Evolutionary conservation across 345 rosid species (phyloP), one percentile per base, ranked within the genome.

Genomic region (Barbarea vulgaris): DNA sequence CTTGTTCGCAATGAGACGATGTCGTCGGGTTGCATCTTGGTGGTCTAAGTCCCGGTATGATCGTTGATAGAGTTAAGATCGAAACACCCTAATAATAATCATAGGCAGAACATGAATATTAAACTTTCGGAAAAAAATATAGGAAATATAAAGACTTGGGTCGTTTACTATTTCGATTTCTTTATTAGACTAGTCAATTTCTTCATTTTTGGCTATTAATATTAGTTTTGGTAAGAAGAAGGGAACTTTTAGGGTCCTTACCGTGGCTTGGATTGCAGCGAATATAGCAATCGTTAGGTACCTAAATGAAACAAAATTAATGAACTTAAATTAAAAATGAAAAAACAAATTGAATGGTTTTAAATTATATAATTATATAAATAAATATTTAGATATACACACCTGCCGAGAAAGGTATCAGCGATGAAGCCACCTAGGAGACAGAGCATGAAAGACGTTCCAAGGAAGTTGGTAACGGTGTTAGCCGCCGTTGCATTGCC

Each of bases 391-490:
- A 27, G 36, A 67, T 19, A 67, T 19, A 65, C 77, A 72, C 41
- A 91, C 96, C 98, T 87, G 79, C 99, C 99, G n/a, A 95, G 97
- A 73, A 87, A 95, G 47, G 99, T 87, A 72, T 95, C 99, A 0
- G 97, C 99, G 2, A 95, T 47, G 66, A 95, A 95, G 53, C 99
- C 99, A 61, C 99, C 97, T 5, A 91, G 85, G 65, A 95, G 84
- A 73, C 97, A 90, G 44, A 95, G 87, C 97, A 95, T 89, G 85
- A 95, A 95, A 36, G 99, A 88, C 51, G 97, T 92, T 73, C 99
- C 99, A 1, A 91, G 72, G 85, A 95, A 95, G 81, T 95, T 90
- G 67, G 99, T 95, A 69, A 89, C 93, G 34, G 83, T 84, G 84
- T 88, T 95, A 34, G 99, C 99, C 4, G 97, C 80, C 18, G 85